Evolutionary conservation across 1,284 basidiomycete species (phyloP), one percentile per base, ranked within the genome.

Genomic region (Trametes pubescens): DNA sequence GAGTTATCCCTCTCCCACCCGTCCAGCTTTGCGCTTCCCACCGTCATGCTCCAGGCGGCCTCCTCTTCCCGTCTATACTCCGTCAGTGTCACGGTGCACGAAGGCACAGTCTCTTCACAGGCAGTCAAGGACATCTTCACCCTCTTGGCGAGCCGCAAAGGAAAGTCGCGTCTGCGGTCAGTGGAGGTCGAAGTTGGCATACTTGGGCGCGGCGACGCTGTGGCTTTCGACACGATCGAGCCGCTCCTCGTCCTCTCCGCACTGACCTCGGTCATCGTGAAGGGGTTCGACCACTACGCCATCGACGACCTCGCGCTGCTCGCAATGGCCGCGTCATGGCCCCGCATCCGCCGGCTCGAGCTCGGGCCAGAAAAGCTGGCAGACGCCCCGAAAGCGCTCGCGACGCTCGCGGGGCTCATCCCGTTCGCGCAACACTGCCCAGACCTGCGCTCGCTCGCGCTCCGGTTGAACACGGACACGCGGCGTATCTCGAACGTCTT

Each of bases 391-490:
- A 6, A n/a, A 16, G 8, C 53, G 4, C 53, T 6, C 22, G 38
- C 54, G 32, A 51, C 54, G 38, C 47, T 61, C 38, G 32, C 47
- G 4, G 60, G 60, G 7, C 53, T 61, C 9, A 13, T 61, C 29
- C 38, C 60, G 18, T 22, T 61, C 29, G 60, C 47, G 46, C 53
- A 32, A 24, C 7, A 37, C 16, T 61, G 53, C 40, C 60, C 53
- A 8, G 24, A 51, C 26, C 60, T 61, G 14, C 14, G 22, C 40
- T 7, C 10, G n/a, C 35, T 61, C 26, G 35, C 16, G 10, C 24
- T 61, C 48, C 26, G 48, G 46, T 24, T 61, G 26, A 34, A 56
- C 40, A 29, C 60, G 13, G n/a, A 55, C 38, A 9, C n/a, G 7
- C 16, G 8, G 5, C 26, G 24, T 13, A 29, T 55, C 24, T 13